phyloP scores from a whole-genome alignment of 495 filamentous ascomycete species.

The Hypoxylon fuscum region DNA sequence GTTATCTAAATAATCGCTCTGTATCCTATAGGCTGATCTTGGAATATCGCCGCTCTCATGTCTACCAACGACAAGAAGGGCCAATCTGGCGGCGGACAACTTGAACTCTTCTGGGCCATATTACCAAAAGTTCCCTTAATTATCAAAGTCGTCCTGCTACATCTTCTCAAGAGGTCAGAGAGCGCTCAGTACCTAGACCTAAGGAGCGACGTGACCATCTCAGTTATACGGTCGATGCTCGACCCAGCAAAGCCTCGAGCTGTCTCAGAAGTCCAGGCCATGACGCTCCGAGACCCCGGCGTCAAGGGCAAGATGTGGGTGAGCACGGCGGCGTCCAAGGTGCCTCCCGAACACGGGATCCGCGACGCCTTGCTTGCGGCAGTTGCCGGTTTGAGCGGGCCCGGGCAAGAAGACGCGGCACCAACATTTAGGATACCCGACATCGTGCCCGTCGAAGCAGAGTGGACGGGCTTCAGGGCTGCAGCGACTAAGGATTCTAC shows the following conservation, averaged over 20 bases:
- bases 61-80: constrained; percentile 5
- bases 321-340: constrained; percentile 67
- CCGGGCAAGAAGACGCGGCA: constrained; percentile 48
- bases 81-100: constrained; percentile 13
- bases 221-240: constrained; percentile 70
- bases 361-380: constrained; percentile 69
- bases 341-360: constrained; percentile 60
- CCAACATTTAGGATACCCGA: constrained; percentile 61
- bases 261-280: constrained; percentile 70
- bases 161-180: constrained; percentile 71
- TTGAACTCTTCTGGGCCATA: constrained; percentile 55
- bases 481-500: constrained; percentile 63
- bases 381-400: constrained; percentile 68
- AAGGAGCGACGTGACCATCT: constrained; percentile 75
- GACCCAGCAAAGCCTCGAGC: constrained; percentile 48
- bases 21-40: too few relatives aligned
- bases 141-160: constrained; percentile 70
- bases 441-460: constrained; percentile 72
- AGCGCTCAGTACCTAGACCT: constrained; percentile 80
- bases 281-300: constrained; percentile 67
- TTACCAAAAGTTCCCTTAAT: constrained; percentile 72
- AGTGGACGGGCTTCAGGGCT: constrained; percentile 83
- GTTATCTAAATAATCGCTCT: too few relatives aligned
- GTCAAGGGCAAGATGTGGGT: constrained; percentile 87
- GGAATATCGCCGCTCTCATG: constrained; percentile 2